Evolutionary conservation across 2,329 filamentous ascomycete species (phyloP).

Genomic region (Sclerotinia trifoliorum): DNA sequence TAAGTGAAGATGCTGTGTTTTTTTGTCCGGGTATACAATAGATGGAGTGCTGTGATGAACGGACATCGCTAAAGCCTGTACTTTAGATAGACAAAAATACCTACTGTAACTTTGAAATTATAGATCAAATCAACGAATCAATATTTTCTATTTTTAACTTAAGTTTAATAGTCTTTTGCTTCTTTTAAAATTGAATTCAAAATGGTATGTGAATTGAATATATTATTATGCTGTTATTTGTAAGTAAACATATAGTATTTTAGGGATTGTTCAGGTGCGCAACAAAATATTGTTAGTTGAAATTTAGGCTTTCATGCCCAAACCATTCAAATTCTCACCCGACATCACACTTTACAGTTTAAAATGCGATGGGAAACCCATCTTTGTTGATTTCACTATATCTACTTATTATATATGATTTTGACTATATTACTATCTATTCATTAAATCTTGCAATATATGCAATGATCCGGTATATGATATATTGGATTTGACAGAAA

Average conservation of each 20-base stretch:
- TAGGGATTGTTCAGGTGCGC: no score
- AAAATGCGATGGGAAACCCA: background rate
- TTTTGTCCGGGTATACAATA: background rate
- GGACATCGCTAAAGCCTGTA: background rate
- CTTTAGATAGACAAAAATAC: background rate
- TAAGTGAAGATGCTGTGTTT: background rate
- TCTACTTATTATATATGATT: background rate
- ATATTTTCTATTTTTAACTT: no score
- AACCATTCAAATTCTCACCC: background rate
- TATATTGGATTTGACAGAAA: no score
- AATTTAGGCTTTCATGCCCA: background rate
- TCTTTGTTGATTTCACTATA: background rate
- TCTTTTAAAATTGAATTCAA: no score
- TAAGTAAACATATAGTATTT: no score
- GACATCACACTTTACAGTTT: background rate
- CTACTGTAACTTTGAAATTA: background rate
- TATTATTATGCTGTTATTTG: no score
- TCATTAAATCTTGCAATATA: no score
- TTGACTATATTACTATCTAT: background rate
- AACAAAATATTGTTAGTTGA: no score
- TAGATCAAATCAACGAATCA: no score
- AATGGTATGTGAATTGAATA: no score
- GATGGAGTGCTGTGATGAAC: background rate
- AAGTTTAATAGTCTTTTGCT: no score
- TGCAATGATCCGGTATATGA: no score